Base-by-base conservation (phyloP, 176 grass and related monocot genomes). In the Oryza australiensis region DNA sequence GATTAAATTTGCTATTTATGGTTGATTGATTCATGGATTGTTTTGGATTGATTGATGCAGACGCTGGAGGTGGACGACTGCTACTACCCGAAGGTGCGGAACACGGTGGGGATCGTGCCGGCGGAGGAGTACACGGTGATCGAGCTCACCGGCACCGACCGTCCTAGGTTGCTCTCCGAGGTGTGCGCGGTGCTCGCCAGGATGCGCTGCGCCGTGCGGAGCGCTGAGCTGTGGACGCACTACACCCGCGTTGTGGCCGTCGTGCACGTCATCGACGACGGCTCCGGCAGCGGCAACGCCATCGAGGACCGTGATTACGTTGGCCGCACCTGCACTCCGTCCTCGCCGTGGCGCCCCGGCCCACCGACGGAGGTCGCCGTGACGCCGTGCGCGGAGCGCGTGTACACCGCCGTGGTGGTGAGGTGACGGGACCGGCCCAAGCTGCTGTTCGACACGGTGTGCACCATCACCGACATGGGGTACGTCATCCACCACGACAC, bases 401-500 rank as follows among this genome's bases (percentile, higher is more conserved):
- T 78, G 22, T 97, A 97, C 85, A 92, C 94, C 0, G 83, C 85
- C 2, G 90, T 97, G 18, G 87, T 92, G n/a, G 66, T 97, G 4
- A 78, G 89, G 77, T 94, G 85, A 42, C 78, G 74, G 5, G 94
- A 97, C 86, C 87, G 94, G 10, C 75, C 87, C 0, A 97, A 97
- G 83, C 94, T 97, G 66, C 86, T 97, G n/a, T 97, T 94, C 85
- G 94, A 97, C 81, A 92, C 86, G 0, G 77, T 97, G 12, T 97
- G 94, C 86, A 94, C 94, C 3, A 91, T 97, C 57, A 97, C 94
- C 1, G 94, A 97, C 84, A 97, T 94, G 94, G 23, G 83, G 55
- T 97, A 94, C 62, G 94, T 92, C 10, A 88, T 97, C 16, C 91
- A 88, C 63, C 94, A 97, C 65, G 94, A 89, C 64, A 83, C 92